Conservation (phyloP, 352 stramenopile genomes). For the Globisporangium cystogenes region DNA sequence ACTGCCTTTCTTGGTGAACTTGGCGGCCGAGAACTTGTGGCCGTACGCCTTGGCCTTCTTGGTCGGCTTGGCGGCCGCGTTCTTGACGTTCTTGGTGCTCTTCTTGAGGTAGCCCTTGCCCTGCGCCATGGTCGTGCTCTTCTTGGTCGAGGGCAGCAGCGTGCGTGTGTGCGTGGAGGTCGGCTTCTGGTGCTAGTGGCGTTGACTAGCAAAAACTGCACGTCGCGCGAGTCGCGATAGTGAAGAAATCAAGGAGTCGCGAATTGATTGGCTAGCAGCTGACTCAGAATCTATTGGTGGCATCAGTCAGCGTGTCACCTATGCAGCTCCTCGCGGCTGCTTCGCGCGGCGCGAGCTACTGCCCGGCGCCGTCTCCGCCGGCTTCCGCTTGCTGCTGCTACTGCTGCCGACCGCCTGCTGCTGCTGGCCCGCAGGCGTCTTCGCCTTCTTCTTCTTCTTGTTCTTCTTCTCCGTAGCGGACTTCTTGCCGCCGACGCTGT, state of each 20-base stretch:
- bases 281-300: too few relatives aligned
- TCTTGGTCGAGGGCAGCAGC: too few relatives aligned
- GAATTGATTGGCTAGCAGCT: too few relatives aligned
- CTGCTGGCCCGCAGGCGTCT: background rate
- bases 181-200: too few relatives aligned
- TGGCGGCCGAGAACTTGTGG: slow-evolving; percentile 77
- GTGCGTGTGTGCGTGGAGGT: too few relatives aligned
- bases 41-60: slow-evolving; percentile 72
- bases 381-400: slow-evolving; percentile 2
- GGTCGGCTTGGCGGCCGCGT: slow-evolving; percentile 49
- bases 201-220: too few relatives aligned
- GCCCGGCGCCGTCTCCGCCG: background rate
- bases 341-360: background rate
- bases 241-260: too few relatives aligned
- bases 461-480: slow-evolving; percentile 22
- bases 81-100: slow-evolving; percentile 70
- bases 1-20: slow-evolving; percentile 88
- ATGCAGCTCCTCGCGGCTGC: background rate
- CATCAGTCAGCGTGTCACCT: background rate
- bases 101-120: slow-evolving; percentile 81
- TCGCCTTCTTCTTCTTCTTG: slow-evolving; percentile 12
- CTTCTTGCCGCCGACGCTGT: slow-evolving; percentile 44
- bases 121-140: slow-evolving; percentile 80
- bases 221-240: too few relatives aligned
- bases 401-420: slow-evolving; percentile 1